Evolutionary conservation across 495 filamentous ascomycete genomes (phyloP), one percentile per base, ranked within the genome.

Genomic region (Jackrogersella minutella): DNA sequence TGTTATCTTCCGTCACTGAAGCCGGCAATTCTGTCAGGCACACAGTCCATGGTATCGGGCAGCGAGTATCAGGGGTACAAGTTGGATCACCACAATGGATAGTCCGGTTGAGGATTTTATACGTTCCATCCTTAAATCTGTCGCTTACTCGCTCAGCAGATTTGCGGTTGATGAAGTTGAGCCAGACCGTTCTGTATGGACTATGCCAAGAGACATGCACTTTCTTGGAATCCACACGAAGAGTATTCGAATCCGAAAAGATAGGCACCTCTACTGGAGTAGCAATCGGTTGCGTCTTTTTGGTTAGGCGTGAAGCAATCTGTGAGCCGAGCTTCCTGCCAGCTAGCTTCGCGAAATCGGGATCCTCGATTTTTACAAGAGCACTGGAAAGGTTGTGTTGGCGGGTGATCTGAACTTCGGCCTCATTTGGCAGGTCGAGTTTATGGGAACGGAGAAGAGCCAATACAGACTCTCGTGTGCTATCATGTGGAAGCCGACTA

Each of bases 201-300:
- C 65, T 72, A 46, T 71, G 64, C 77, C 77, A 79, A 8, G 76
- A 77, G 22, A 64, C 66, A 44, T 69, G 63, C 0, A 79, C 61
- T 9, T 69, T 76, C 31, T 57, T 72, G 43, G 71, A 73, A 14
- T 78, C 76, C 0, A 78, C 63, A 0, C 66, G 62, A 10, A 66
- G 63, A 17, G 43, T 46, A 26, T 50, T 68, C 2, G 69, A 69
- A 2, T 60, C 67, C 0, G 44, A 43, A 0, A 59, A 55, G 52
- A 75, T 66, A 1, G 66, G 61, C 1, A 40, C 40, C 24, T 55
- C 36, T 24, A 74, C 52, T 0, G 30, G 17, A 6, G 57, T 57
- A 3, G 58, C 71, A 36, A 43, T 22, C 34, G 63, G 58, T 58
- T 14, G 3, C 14, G 14, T 10, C 8, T 28, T 16, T 28, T 30